These are phyloP conservation scores for Cercis canadensis DNA, from an alignment of 306 rosid genomes.

Conservation along the genomic window DNA sequence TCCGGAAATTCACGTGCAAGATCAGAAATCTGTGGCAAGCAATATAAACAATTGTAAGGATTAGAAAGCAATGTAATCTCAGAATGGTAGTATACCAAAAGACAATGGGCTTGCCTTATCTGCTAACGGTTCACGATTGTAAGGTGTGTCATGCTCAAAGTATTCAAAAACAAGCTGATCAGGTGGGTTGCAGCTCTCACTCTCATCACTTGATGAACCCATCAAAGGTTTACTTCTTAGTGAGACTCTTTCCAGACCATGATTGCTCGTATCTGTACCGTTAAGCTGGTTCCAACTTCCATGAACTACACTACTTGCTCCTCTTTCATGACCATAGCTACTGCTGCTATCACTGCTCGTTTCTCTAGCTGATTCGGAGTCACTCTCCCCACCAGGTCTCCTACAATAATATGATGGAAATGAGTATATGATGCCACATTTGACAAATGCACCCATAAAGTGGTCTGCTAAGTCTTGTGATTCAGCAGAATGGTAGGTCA, in stretches of 20 bases:
- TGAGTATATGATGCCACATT: constrained; percentile 5
- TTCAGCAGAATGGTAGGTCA: constrained; percentile 3
- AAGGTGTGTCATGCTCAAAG: constrained; percentile 78
- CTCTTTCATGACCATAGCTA: constrained; percentile 65
- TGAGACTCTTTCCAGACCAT: constrained; percentile 54
- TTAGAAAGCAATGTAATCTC: constrained; percentile 17
- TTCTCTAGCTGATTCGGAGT: constrained; percentile 83
- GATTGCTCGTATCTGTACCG: constrained; percentile 47
- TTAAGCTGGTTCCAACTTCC: constrained; percentile 50
- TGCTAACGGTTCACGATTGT: constrained; percentile 82
- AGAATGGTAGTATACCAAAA: constrained; percentile 17
- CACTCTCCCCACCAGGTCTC: constrained; percentile 77
- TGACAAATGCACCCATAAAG: constrained; percentile 1
- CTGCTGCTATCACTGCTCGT: constrained; percentile 82
- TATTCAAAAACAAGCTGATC: constrained; percentile 74
- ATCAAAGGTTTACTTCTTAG: constrained; percentile 50
- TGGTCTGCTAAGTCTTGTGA: background rate
- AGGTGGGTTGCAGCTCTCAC: constrained; percentile 63
- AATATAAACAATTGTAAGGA: constrained; percentile 37
- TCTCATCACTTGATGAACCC: constrained; percentile 79
- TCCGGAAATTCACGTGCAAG: constrained; percentile 79
- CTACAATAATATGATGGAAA: constrained; percentile 46
- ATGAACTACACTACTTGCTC: constrained; percentile 42
- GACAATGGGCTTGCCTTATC: constrained; percentile 70
- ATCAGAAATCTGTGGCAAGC: constrained; percentile 65